Base-by-base conservation (phyloP, 1,139 yeast genomes). In the Blastobotrys serpentis region DNA sequence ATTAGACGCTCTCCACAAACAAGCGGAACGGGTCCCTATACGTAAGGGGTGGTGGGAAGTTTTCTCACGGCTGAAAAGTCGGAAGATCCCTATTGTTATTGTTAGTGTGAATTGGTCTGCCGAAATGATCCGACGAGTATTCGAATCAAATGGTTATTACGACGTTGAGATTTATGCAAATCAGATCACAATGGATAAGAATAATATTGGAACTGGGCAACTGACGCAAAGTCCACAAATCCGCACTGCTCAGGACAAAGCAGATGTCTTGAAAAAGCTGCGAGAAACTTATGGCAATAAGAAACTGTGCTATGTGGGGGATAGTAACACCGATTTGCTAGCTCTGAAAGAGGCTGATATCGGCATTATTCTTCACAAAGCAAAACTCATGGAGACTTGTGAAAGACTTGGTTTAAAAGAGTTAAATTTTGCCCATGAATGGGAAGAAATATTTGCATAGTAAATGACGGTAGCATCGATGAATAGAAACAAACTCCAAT, bases 101-200 rank as follows among this genome's bases (percentile, higher is more conserved):
- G 58, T 84, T 22, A 81, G 87, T 57, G 78, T 82, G 44, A 84
- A 83, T 62, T 84, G 90, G 90, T 75, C 84, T 8, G 70, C 74
- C 2, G 42, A 66, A 7, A 64, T 82, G 32, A 82, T 84, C 49
- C 59, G 65, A 21, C 68, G 68, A 43, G 72, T 71, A 3, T 66
- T 82, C 37, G 40, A 49, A 4, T 47, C 42, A 4, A 55, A 68
- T 37, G 79, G 79, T 0, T 57, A 70, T 37, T 44, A 47, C 2
- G 57, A 60, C 1, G 57, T 57, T 8, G 52, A 37, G 17, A 44
- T 57, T 25, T 52, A 52, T 40, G 63, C 67, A 4, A 83, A 83
- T 59, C 85, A 81, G 46, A 67, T 83, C 23, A 76, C 70, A 48
- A 66, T 73, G 51, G 69, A 66, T 21, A 48, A 46, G 0, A 74